Base-by-base conservation (phyloP, 768 basidiomycete genomes). In the Boletus huronensis region DNA sequence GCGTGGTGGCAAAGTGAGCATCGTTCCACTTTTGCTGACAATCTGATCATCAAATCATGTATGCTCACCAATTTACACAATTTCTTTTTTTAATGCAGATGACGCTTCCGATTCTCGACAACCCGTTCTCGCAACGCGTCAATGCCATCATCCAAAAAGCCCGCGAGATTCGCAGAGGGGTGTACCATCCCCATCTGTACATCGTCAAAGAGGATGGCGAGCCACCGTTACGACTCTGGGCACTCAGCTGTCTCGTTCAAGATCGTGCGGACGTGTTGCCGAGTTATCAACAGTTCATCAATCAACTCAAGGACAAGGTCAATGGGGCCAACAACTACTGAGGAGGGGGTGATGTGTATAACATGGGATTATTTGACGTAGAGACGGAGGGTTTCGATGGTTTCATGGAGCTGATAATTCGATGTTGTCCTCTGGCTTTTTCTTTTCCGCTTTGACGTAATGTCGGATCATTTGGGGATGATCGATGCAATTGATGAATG, bases 201-300 rank as follows among this genome's bases (percentile, higher is more conserved):
- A 78, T 98, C 49, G 94, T 98, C 65, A 99, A 98, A 74, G 94
- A 98, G 70, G 97, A 99, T 62, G 96, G 94, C 55, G 97, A 99
- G 72, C 90, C 93, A 6, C 88, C 94, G 42, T 77, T 99, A 65
- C 80, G 95, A 57, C 80, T 94, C 55, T 99, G 97, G 97, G 97
- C 96, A 1, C 79, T 99, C 57, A 93, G 91, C 66, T 83, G 84
- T 64, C 82, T 99, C 60, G 88, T 98, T 61, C 96, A 98, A 74
- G 97, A 98, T 72, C 87, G 97, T 53, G 87, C 92, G 64, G 97
- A 99, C 70, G 85, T 91, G 56, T 77, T 93, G 66, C 94, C 94
- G 46, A 97, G 94, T 69, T 99, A 98, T 73, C 89, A 93, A 65
- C 96, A 98, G 70, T 98, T 92, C 73, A 82, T 97, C 63, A 83